These are phyloP conservation scores for Leishmania gerbilli DNA, from an alignment of 208 protist genomes.

Conservation along the genomic window DNA sequence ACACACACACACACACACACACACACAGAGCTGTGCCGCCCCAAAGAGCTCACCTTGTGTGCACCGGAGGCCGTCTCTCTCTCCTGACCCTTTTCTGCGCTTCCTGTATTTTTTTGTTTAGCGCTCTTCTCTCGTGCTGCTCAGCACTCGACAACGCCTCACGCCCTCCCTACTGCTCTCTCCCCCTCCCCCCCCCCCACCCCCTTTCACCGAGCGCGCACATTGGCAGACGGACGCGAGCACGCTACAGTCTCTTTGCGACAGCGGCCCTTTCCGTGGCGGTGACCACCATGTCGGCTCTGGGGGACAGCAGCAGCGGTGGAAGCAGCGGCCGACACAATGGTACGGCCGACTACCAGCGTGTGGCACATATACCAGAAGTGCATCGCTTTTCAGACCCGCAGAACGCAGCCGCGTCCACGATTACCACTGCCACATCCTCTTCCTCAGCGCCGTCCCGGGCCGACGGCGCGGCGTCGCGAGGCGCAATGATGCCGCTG, in stretches of 20 bases:
- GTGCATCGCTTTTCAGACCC: neutral
- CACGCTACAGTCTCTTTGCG: neutral
- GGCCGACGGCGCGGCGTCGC: neutral
- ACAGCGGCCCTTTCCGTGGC: neutral
- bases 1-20: no score
- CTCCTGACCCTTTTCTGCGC: conserved; percentile 10
- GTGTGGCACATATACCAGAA: neutral
- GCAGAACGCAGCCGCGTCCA: neutral
- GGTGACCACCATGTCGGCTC: neutral
- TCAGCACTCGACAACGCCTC: neutral
- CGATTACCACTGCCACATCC: neutral
- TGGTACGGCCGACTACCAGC: neutral
- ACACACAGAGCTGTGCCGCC: no score
- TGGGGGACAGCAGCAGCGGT: neutral
- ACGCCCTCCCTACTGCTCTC: neutral
- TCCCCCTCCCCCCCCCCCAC: no score
- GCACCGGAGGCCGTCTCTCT: neutral
- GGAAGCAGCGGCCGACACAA: neutral
- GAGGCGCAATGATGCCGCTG: neutral
- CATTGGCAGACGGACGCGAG: neutral
- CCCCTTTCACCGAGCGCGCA: neutral
- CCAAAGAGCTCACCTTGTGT: neutral
- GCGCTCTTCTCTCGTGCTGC: conserved; percentile 1
- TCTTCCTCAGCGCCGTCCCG: conserved; percentile 2
- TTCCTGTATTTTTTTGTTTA: neutral